Conservation (phyloP, 306 rosid genomes). For the Quercus agrifolia region DNA sequence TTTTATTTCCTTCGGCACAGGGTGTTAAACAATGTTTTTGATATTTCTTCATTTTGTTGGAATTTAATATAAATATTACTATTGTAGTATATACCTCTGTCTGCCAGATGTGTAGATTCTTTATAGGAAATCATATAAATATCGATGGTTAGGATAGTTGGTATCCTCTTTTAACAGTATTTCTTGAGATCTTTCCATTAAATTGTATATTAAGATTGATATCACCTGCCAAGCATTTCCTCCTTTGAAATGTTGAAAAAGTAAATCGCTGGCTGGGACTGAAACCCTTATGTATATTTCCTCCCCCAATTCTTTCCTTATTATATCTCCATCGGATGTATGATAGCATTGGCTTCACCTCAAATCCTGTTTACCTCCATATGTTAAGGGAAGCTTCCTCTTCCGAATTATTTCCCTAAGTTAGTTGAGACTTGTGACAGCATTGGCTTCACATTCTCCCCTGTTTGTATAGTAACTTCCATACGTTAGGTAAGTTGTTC, state of each 20-base stretch:
- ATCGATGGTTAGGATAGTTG: neutral
- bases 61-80: neutral
- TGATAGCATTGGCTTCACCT: too few relatives aligned
- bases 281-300: neutral
- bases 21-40: neutral
- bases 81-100: neutral
- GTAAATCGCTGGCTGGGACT: neutral
- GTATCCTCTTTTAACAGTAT: neutral
- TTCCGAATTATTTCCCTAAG: too few relatives aligned
- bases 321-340: too few relatives aligned
- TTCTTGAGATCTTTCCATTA: neutral
- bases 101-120: neutral
- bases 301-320: too few relatives aligned
- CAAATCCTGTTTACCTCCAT: too few relatives aligned
- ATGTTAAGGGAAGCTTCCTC: too few relatives aligned
- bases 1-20: neutral
- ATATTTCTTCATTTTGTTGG: neutral
- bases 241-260: neutral
- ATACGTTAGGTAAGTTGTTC: too few relatives aligned
- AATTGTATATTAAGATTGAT: neutral
- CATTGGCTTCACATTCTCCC: too few relatives aligned
- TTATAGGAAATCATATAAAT: neutral
- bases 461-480: too few relatives aligned
- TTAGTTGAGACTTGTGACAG: too few relatives aligned
- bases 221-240: neutral